phyloP scores from a whole-genome alignment of 495 filamentous ascomycete species.

The Neurospora sp. region DNA sequence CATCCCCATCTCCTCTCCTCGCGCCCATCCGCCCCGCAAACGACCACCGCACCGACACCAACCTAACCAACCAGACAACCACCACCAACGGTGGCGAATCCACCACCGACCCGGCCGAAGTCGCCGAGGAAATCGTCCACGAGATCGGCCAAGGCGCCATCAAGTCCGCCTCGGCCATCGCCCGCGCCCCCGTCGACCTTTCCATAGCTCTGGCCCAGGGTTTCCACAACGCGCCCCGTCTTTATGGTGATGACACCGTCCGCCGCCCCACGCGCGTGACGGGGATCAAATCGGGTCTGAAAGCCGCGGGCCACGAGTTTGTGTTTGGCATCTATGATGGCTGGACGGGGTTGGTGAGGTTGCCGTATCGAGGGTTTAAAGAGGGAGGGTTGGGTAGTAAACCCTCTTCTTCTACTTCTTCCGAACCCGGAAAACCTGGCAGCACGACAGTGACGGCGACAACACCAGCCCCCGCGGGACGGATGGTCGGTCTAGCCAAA shows the following conservation, averaged over 20 bases:
- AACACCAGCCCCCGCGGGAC: conserved; percentile 36
- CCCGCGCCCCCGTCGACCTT: conserved; percentile 53
- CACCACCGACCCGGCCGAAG: conserved; percentile 19
- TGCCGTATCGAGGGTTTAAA: conserved; percentile 47
- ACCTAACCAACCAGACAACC: conserved; percentile 5
- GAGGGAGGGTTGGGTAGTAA: not conserved
- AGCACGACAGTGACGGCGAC: too few species aligned
- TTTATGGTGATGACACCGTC: conserved; percentile 50
- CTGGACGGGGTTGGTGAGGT: conserved; percentile 55
- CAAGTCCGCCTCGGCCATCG: conserved; percentile 38
- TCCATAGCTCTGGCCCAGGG: conserved; percentile 66
- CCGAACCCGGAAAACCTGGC: too few species aligned
- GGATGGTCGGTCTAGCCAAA: conserved; percentile 48
- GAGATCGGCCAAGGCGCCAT: conserved; percentile 38
- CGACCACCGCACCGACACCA: conserved; percentile 5
- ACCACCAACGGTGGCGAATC: conserved; percentile 21
- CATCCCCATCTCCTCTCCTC: not conserved
- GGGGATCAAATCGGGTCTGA: conserved; percentile 56
- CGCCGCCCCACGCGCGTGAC: conserved; percentile 49
- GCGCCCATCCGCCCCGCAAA: not conserved
- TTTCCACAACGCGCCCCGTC: conserved; percentile 71
- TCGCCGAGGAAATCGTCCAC: conserved; percentile 25
- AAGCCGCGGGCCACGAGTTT: conserved; percentile 59
- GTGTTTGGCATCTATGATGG: conserved; percentile 64
- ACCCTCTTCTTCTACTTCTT: not conserved